phyloP scores from a whole-genome alignment of 768 basidiomycete species.

The Crassisporium funariophilum region DNA sequence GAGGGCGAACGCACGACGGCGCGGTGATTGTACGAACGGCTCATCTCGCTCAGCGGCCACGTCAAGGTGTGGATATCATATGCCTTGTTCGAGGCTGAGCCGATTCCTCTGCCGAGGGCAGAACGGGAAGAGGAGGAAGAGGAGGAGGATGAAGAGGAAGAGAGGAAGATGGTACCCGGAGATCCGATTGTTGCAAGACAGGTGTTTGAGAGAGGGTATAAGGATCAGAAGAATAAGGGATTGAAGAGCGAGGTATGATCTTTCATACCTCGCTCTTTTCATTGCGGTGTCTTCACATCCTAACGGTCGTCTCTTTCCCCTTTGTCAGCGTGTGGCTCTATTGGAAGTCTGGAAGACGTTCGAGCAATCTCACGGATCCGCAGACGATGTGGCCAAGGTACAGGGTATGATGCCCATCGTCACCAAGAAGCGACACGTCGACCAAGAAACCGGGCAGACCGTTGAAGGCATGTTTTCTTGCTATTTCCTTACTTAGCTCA shows the following conservation, averaged over 20 bases:
- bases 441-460: slow-evolving; percentile 81
- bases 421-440: slow-evolving; percentile 56
- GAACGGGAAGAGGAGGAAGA: slow-evolving; percentile 67
- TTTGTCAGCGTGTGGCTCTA: slow-evolving; percentile 78
- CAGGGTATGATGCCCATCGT: slow-evolving; percentile 88
- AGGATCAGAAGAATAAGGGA: slow-evolving; percentile 76
- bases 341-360: slow-evolving; percentile 96
- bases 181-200: slow-evolving; percentile 69
- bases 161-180: slow-evolving; percentile 69
- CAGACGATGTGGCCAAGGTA: slow-evolving; percentile 78
- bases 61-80: slow-evolving; percentile 98
- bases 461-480: slow-evolving; percentile 68
- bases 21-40: slow-evolving; percentile 82
- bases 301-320: neutral
- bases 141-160: slow-evolving; percentile 38
- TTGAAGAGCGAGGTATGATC: slow-evolving; percentile 86
- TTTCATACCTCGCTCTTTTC: too few species aligned
- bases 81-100: slow-evolving; percentile 87
- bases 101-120: slow-evolving; percentile 64
- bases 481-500: neutral
- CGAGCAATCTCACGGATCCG: slow-evolving; percentile 78
- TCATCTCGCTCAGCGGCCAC: slow-evolving; percentile 84
- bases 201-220: slow-evolving; percentile 88
- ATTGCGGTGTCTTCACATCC: slow-evolving; percentile 2
- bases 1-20: slow-evolving; percentile 90